Evolutionary conservation across 2,329 filamentous ascomycete species (phyloP), one percentile per base, ranked within the genome.

Genomic region (Botrytis aclada): DNA sequence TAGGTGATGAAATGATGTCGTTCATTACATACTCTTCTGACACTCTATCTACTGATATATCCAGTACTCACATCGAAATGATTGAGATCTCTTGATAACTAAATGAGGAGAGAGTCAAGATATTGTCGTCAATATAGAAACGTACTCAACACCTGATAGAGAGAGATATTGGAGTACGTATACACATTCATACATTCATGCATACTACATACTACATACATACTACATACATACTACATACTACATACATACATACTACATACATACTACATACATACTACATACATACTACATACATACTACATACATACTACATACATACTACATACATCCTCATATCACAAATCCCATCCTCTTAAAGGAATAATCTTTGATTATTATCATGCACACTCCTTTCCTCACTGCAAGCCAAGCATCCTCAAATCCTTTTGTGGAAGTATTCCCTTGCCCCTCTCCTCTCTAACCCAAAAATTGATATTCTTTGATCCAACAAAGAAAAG

Each of bases 401-500:
- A 41, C 60, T 43, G 60, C 37, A 63, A 63, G 60, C 60, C 60
- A 63, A 63, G 61, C 25, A 63, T 43, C 39, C 29, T n/a, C 41
- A 41, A 22, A 63, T 63, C 39, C 37, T 63, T 43, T 51, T 2
- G 43, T 66, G 41, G 41, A 25, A 66, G 29, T n/a, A 25, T 37
- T 65, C 41, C 43, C 39, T 45, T 22, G 43, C 63, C 41, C 62
- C 63, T 45, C 39, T 14, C 41, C 25, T n/a, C 47, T n/a, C 43
- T 9, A 22, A 32, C 29, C 63, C 39, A 22, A 65, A 65, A 18
- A 45, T 34, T 29, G 39, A 22, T 20, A 45, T 51, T 20, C 63
- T 66, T 66, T 66, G 63, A 66, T 66, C 29, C 63, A 51, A 66
- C 63, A 66, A 66, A 66, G 63, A 51, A 66, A 51, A 51, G 34